These are phyloP conservation scores for Rhynchosporium agropyri DNA, from an alignment of 2,329 filamentous ascomycete genomes.

Conservation along the genomic window DNA sequence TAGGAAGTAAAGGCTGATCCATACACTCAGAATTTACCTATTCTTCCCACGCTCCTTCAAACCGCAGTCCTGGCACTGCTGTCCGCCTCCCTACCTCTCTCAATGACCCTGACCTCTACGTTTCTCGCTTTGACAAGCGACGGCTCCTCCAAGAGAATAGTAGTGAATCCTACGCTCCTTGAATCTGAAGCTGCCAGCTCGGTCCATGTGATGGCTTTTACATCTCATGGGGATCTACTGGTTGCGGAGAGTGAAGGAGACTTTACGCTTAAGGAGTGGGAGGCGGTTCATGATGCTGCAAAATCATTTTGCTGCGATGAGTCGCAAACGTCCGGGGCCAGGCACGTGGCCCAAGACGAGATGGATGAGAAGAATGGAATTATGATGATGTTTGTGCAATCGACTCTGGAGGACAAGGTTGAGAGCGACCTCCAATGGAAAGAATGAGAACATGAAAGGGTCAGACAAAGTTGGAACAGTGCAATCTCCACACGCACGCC, in stretches of 20 bases:
- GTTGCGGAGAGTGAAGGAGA: slow-evolving; percentile 79
- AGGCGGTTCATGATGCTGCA: slow-evolving; percentile 66
- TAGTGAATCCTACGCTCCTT: slow-evolving; percentile 63
- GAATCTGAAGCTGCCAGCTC: slow-evolving; percentile 67
- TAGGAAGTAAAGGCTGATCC: slow-evolving; percentile 23
- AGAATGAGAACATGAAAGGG: slow-evolving; percentile 37
- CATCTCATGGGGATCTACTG: slow-evolving; percentile 71
- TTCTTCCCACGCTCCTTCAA: slow-evolving; percentile 83
- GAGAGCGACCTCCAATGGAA: slow-evolving; percentile 60
- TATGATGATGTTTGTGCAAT: slow-evolving; percentile 63
- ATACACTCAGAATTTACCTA: slow-evolving; percentile 65
- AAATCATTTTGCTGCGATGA: slow-evolving; percentile 63
- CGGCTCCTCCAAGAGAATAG: slow-evolving; percentile 47
- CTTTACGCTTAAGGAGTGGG: slow-evolving; percentile 78
- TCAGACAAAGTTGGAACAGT: slow-evolving; percentile 20
- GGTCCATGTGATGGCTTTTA: slow-evolving; percentile 82
- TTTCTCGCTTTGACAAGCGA: slow-evolving; percentile 60
- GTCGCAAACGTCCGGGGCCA: slow-evolving; percentile 36
- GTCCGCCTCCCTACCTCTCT: slow-evolving; percentile 80
- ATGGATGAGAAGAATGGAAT: slow-evolving; percentile 49
- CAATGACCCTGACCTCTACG: slow-evolving; percentile 68
- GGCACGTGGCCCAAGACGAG: slow-evolving; percentile 41
- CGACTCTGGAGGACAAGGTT: slow-evolving; percentile 61
- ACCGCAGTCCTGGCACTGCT: slow-evolving; percentile 77
- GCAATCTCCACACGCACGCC: slow-evolving; percentile 15